These are phyloP conservation scores for Podila minutissima DNA, from an alignment of 192 early-diverging fungal genomes.

Conservation along the genomic window DNA sequence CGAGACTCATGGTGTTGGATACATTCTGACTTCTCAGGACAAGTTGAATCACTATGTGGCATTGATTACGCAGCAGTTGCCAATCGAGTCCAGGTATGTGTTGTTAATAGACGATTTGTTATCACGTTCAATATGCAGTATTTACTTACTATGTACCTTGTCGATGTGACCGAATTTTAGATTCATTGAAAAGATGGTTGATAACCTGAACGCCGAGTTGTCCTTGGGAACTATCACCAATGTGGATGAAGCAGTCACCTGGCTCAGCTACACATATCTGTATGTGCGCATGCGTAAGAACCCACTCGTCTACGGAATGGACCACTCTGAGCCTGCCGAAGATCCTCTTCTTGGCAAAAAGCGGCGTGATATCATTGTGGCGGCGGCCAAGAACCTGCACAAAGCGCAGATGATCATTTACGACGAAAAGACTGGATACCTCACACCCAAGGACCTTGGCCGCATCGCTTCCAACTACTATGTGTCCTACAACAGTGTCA, in stretches of 20 bases:
- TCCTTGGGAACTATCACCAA: conserved; percentile 95
- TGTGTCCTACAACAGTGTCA: conserved; percentile 87
- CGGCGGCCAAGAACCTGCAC: conserved; percentile 78
- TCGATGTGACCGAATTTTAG: conserved; percentile 12
- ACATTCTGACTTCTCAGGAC: conserved; percentile 94
- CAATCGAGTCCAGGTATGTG: conserved; percentile 87
- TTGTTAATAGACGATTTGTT: neutral
- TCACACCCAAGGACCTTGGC: conserved; percentile 92
- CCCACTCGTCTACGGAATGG: conserved; percentile 93
- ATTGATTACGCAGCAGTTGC: conserved; percentile 94
- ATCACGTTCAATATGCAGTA: neutral
- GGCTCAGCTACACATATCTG: conserved; percentile 98
- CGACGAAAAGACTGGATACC: conserved; percentile 81
- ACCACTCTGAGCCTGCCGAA: conserved; percentile 75
- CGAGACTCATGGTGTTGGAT: conserved; percentile 93
- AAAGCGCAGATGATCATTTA: conserved; percentile 95
- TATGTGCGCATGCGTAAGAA: conserved; percentile 97
- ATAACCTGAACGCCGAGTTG: conserved; percentile 99
- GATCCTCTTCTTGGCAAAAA: conserved; percentile 84
- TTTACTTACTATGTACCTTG: neutral
- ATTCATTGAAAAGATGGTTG: conserved; percentile 86
- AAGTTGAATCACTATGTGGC: conserved; percentile 93
- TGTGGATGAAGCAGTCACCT: conserved; percentile 93
- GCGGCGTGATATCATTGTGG: conserved; percentile 82
- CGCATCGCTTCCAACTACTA: conserved; percentile 95